These are phyloP conservation scores for Mycosarcoma mackinlayi DNA, from an alignment of 1,284 basidiomycete genomes.

Conservation along the genomic window DNA sequence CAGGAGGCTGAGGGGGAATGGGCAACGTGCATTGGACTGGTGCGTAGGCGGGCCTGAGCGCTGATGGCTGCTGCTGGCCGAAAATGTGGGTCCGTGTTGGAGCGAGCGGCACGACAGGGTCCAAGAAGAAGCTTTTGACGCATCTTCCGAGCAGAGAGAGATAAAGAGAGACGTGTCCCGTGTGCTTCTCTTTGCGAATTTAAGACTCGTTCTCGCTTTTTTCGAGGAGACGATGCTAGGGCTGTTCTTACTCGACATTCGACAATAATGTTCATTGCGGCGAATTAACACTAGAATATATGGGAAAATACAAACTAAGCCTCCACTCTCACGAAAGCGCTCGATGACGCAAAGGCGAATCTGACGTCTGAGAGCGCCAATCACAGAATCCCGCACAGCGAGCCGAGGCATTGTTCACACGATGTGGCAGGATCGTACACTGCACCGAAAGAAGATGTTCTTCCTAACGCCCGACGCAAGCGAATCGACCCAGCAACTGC, in stretches of 20 bases:
- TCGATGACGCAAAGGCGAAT: slow-evolving; percentile 36
- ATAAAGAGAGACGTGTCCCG: slow-evolving; percentile 8
- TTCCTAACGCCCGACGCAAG: slow-evolving; percentile 12
- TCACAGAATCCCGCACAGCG: slow-evolving; percentile 1
- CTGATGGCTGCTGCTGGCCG: background rate
- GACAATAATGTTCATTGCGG: too few species aligned
- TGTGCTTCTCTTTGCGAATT: too few species aligned
- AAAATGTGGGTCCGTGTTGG: too few species aligned
- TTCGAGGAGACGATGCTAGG: background rate
- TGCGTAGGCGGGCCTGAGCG: background rate
- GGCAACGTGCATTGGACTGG: slow-evolving; percentile 2
- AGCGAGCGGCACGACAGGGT: too few species aligned
- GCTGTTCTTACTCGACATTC: too few species aligned
- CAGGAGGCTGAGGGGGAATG: background rate
- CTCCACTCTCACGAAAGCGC: slow-evolving; percentile 24
- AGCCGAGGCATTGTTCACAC: slow-evolving; percentile 12
- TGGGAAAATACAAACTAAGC: background rate
- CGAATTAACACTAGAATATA: too few species aligned
- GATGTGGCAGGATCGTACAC: slow-evolving; percentile 21
- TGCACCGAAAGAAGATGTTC: background rate
- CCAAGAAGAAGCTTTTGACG: too few species aligned
- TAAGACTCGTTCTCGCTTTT: too few species aligned
- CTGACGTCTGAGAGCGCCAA: slow-evolving; percentile 4
- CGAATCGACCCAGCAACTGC: background rate
- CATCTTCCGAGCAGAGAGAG: too few species aligned